Evolutionary conservation across 805 yeast genomes (phyloP).

Genomic region (Zygoascus ofunaensis): DNA sequence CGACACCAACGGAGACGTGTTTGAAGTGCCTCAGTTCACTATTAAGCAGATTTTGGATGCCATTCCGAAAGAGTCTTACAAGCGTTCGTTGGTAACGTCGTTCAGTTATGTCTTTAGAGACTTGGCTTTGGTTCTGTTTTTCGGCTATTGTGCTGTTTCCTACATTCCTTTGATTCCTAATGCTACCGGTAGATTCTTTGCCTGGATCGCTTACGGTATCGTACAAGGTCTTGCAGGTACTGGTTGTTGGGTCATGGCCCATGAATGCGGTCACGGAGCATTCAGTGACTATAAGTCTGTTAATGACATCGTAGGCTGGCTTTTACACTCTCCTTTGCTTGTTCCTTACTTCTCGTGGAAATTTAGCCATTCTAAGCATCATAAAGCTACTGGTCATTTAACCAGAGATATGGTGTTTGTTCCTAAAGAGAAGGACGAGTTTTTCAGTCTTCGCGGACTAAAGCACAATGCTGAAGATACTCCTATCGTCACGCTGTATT

Average conservation of each 20-base stretch:
- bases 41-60: slow-evolving; percentile 65
- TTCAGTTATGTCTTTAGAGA: slow-evolving; percentile 63
- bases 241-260: slow-evolving; percentile 81
- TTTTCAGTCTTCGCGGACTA: slow-evolving; percentile 32
- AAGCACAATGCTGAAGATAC: slow-evolving; percentile 62
- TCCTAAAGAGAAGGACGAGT: slow-evolving; percentile 58
- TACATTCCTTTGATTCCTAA: slow-evolving; percentile 44
- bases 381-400: slow-evolving; percentile 80
- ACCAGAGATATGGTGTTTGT: slow-evolving; percentile 79
- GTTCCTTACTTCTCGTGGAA: slow-evolving; percentile 90
- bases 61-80: slow-evolving; percentile 68
- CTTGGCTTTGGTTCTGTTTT: slow-evolving; percentile 34
- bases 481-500: slow-evolving; percentile 53
- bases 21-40: slow-evolving; percentile 64
- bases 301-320: slow-evolving; percentile 77
- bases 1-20: slow-evolving; percentile 57
- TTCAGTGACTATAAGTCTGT: slow-evolving; percentile 63
- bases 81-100: slow-evolving; percentile 47
- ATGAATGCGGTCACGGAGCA: slow-evolving; percentile 88
- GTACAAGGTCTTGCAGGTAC: slow-evolving; percentile 60
- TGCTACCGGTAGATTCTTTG: slow-evolving; percentile 38
- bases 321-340: slow-evolving; percentile 63
- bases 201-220: slow-evolving; percentile 51
- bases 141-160: slow-evolving; percentile 46
- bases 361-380: slow-evolving; percentile 76